Evolutionary conservation across 2,329 filamentous ascomycete species (phyloP), one percentile per base, ranked within the genome.

Genomic region (Fusarium anguioides): DNA sequence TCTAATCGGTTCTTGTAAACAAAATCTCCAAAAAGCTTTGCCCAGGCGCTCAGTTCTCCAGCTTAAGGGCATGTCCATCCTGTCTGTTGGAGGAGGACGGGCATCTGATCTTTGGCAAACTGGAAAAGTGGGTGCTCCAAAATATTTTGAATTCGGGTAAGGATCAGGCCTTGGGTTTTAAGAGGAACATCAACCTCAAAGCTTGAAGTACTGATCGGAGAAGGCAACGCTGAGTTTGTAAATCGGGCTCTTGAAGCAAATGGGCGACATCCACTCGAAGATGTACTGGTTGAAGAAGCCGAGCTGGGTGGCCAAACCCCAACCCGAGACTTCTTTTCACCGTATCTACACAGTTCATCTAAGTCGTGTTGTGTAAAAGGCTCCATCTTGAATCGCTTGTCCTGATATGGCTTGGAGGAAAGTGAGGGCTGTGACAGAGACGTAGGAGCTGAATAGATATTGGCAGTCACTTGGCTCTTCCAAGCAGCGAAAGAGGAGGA

Each of bases 1-100:
- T 20, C 1, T 1, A 66, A n/a, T n/a, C n/a, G n/a, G n/a, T n/a
- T n/a, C n/a, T n/a, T n/a, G n/a, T n/a, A n/a, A n/a, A n/a, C n/a
- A n/a, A n/a, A n/a, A n/a, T n/a, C n/a, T n/a, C n/a, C n/a, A n/a
- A n/a, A n/a, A n/a, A 60, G 17, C 6, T 10, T 2, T 4, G 33
- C 14, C 64, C 64, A 67, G 9, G 33, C 4, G 9, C 47, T 56
- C 3, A 68, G 48, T 31, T 67, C 64, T 5, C 40, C 59, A 3
- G 53, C 46, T 5, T 53, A 39, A 1, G 59, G 27, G 8, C 64
- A 55, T 6, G 33, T 10, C 64, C 64, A 67, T 1, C 10, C 12
- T 1, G 17, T 51, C 3, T 29, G 9, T 4, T 35, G 8, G 3
- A 68, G 40, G 8, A 68, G 15, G 2, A 11, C 11, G 17, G 64